Base-by-base conservation (phyloP, 2,329 filamentous ascomycete species). In the Dactylellina cionopaga region DNA sequence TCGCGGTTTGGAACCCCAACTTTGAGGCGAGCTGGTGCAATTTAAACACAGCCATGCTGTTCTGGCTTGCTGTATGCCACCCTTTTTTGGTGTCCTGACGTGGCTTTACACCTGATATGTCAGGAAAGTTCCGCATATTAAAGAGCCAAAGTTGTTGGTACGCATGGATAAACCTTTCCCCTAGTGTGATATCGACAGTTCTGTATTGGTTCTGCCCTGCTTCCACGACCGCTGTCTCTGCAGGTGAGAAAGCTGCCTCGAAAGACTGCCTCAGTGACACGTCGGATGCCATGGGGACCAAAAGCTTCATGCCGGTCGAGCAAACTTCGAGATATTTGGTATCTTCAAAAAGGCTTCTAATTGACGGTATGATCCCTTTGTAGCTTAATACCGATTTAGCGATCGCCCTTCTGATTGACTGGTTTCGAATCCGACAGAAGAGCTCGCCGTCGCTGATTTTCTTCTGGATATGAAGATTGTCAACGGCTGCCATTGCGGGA, bases 341-440 rank as follows among this genome's bases (percentile, higher is more conserved):
- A 43, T 56, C 52, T 43, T 56, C 52, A 10, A 56, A 56, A 25
- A 56, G 35, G 2, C n/a, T n/a, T n/a, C n/a, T n/a, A n/a, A n/a
- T n/a, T n/a, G n/a, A n/a, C n/a, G n/a, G n/a, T n/a, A n/a, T 7
- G 9, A 56, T 56, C 15, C 52, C 35, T 6, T 25, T n/a, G 22
- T 43, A 56, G 13, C 22, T 43, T 41, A 27, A 27, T 1, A 56
- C 2, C 3, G 9, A 5, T 11, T 6, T 27, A 13, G 27, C 29
- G 9, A 56, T 56, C n/a, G 22, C 3, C 10, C 11, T 39, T 43
- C 22, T 25, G 6, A 29, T 6, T 15, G 5, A 4, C 3, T n/a
- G 6, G 17, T 43, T 15, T 29, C 6, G 39, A 29, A 56, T 56
- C 22, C 24, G 13, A n/a, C n/a, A n/a, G n/a, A n/a, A n/a, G n/a